Base-by-base conservation (phyloP, 2,329 filamentous ascomycete genomes). In the Cercospora sp. region DNA sequence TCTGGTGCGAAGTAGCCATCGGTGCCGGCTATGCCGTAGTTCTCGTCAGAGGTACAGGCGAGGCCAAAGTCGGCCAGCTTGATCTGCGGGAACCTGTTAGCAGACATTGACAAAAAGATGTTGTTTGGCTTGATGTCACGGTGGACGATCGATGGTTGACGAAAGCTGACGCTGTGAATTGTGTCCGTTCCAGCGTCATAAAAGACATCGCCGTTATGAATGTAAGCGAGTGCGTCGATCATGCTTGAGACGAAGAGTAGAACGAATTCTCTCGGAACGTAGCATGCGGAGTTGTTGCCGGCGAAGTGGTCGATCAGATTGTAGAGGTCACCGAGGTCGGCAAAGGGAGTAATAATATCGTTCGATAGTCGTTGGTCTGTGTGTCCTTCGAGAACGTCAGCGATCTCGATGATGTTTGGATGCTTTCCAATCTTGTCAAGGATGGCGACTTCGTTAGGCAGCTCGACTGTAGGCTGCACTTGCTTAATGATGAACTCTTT, bases 211-310 rank as follows among this genome's bases (percentile, higher is more conserved):
- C 75, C 74, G 13, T 65, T n/a, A 51, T 78, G 76, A 3, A 77
- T 23, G 64, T 69, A 76, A 6, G 69, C 69, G 5, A 77, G 57
- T 2, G 73, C 75, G 16, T 73, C 62, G 57, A 70, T 64, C 68
- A 78, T 69, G n/a, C 67, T 70, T 28, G 67, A 66, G 63, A 74
- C 65, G 63, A 74, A 70, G 60, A 75, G 73, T 8, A 74, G 66
- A 20, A 73, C 60, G 68, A 77, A 70, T 1, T 60, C 60, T 13
- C 68, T 67, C 3, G 73, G 73, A 9, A 68, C 18, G 6, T 30
- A 30, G 13, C 64, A 20, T 3, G 23, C 55, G 53, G 28, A 28
- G 53, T 42, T 28, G 6, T 7, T n/a, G 2, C 20, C 5, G 13
- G 61, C 18, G 18, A 67, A 67, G 26, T 70, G 64, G 1, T 53